A percentile compares a stretch with the other conserved stretches of the same genome.
Conservation (phyloP, 495 filamentous ascomycete genomes). For the Hamigera avellanea region DNA sequence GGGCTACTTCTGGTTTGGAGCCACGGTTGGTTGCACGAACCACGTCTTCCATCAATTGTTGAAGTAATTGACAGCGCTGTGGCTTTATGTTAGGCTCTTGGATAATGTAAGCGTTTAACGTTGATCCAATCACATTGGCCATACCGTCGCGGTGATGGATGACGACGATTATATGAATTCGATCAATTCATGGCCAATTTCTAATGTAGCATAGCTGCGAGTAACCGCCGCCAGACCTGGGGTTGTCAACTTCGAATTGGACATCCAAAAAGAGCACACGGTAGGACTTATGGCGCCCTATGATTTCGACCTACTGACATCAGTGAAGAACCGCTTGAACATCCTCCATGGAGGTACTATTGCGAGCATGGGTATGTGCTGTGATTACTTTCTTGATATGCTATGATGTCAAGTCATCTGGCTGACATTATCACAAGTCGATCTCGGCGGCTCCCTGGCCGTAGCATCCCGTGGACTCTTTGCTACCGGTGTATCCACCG, state of each 20-base stretch:
- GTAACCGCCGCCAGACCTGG: slow-evolving; percentile 68
- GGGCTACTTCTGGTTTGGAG: slow-evolving; percentile 73
- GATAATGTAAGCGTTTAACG: slow-evolving; percentile 25
- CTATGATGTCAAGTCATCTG: neutral
- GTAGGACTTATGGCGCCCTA: slow-evolving; percentile 29
- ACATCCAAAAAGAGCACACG: slow-evolving; percentile 80
- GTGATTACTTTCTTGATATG: neutral
- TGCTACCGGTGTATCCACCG: slow-evolving; percentile 85
- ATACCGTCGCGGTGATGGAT: slow-evolving; percentile 14
- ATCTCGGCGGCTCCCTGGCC: slow-evolving; percentile 85
- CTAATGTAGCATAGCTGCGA: slow-evolving; percentile 62
- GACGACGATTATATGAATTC: slow-evolving; percentile 28
- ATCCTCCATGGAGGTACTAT: slow-evolving; percentile 94
- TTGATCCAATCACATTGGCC: neutral
- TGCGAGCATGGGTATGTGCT: slow-evolving; percentile 64
- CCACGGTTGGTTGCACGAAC: slow-evolving; percentile 49
- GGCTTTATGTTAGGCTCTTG: slow-evolving; percentile 23
- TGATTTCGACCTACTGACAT: slow-evolving; percentile 1
- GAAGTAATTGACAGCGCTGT: slow-evolving; percentile 14
- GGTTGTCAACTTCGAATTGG: slow-evolving; percentile 74
- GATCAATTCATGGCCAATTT: too few relatives aligned
- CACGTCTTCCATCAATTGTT: neutral
- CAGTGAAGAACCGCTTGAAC: slow-evolving; percentile 64
- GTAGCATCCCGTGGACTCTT: slow-evolving; percentile 84
- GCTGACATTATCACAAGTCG: slow-evolving; percentile 42